Percentiles rank a stretch among this genome's conserved stretches.
Evolutionary conservation across 2,329 filamentous ascomycete genomes (phyloP).

Genomic region (Colletotrichum cuscutae): DNA sequence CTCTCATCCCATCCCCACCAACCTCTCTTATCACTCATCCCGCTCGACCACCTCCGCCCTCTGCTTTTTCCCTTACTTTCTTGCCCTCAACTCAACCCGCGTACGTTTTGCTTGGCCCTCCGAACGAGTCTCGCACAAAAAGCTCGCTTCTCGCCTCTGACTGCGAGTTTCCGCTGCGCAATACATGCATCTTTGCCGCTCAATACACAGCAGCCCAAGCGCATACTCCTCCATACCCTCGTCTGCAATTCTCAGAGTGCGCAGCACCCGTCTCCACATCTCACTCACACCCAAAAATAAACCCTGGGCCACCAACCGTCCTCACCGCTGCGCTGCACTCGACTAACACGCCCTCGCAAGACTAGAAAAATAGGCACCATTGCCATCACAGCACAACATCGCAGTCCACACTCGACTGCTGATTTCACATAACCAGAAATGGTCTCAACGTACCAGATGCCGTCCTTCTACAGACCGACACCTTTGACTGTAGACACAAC

Average conservation of each 20-base stretch:
- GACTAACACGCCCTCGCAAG: slow-evolving; percentile 31
- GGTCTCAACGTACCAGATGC: slow-evolving; percentile 64
- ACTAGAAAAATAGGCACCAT: slow-evolving; percentile 26
- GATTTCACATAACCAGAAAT: slow-evolving; percentile 43
- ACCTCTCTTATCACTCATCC: slow-evolving; percentile 34
- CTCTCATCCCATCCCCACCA: slow-evolving; percentile 28
- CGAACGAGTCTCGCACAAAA: slow-evolving; percentile 5
- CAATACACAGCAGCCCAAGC: slow-evolving; percentile 4
- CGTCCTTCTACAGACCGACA: slow-evolving; percentile 60
- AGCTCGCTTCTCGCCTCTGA: slow-evolving; percentile 3
- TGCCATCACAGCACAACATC: slow-evolving; percentile 16
- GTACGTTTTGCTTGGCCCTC: background rate
- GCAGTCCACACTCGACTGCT: slow-evolving; percentile 40
- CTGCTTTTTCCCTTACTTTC: slow-evolving; percentile 17
- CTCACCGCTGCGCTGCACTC: slow-evolving; percentile 32
- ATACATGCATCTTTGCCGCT: slow-evolving; percentile 5
- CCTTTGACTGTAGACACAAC: slow-evolving; percentile 64
- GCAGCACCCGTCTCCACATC: slow-evolving; percentile 24
- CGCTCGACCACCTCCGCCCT: slow-evolving; percentile 29
- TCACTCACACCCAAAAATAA: slow-evolving; percentile 34
- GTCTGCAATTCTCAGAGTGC: slow-evolving; percentile 24
- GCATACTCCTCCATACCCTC: background rate
- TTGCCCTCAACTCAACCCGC: background rate
- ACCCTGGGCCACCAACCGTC: slow-evolving; percentile 23
- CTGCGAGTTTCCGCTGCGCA: background rate